Evolutionary conservation across 441 rosid genomes (phyloP).

Genomic region (Populus hybrid): DNA sequence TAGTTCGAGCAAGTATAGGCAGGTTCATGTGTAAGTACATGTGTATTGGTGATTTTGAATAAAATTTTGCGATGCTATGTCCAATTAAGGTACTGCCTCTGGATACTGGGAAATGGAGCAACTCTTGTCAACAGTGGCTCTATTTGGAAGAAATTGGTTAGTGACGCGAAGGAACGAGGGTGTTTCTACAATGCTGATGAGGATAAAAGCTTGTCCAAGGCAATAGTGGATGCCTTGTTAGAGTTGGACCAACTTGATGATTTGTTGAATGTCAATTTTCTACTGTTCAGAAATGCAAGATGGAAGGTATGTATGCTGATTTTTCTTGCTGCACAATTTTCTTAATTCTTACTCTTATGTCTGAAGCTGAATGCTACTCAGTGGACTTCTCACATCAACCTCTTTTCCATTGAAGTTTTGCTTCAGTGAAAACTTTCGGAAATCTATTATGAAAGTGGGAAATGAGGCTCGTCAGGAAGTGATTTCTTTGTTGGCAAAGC

Average conservation of each 20-base stretch:
- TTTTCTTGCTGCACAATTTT: neutral
- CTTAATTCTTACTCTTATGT: neutral
- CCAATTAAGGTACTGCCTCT: constrained; percentile 35
- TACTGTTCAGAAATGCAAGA: constrained; percentile 25
- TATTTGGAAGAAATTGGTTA: constrained; percentile 39
- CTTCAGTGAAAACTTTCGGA: constrained; percentile 33
- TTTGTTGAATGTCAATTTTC: constrained; percentile 11
- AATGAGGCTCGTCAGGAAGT: constrained; percentile 6
- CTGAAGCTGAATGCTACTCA: neutral
- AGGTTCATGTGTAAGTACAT: neutral
- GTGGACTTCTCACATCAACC: neutral
- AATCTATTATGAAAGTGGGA: constrained; percentile 23
- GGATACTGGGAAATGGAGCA: constrained; percentile 45
- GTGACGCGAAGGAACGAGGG: constrained; percentile 35
- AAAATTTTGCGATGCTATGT: neutral
- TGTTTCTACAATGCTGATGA: constrained; percentile 46
- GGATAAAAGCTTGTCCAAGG: constrained; percentile 30
- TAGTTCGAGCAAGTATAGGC: neutral
- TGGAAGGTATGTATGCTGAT: constrained; percentile 37
- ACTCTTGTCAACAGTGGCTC: constrained; percentile 36
- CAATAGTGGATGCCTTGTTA: constrained; percentile 20
- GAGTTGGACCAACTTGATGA: constrained; percentile 27
- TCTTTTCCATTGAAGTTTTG: constrained; percentile 23
- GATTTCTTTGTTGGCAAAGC: constrained; percentile 20
- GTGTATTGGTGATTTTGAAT: neutral